These are phyloP conservation scores for Isoetes engelmannii DNA, from an alignment of 83 land plant genomes.

Conservation along the genomic window DNA sequence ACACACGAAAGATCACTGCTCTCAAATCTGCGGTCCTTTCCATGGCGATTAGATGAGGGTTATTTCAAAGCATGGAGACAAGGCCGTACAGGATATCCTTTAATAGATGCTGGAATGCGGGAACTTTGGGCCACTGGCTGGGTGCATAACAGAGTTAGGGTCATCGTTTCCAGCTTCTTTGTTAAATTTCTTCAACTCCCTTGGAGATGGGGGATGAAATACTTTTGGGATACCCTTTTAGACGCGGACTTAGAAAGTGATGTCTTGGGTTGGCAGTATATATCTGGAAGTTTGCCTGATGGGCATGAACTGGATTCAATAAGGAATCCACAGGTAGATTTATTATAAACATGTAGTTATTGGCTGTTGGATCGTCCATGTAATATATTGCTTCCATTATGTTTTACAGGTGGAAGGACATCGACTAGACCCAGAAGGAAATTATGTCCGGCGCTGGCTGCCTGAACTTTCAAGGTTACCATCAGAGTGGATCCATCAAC, in stretches of 20 bases:
- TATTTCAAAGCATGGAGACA: conserved; percentile 34
- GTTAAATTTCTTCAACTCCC: conserved; percentile 38
- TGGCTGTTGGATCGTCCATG: no score
- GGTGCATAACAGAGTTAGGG: conserved; percentile 30
- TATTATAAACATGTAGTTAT: no score
- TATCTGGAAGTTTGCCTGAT: conserved; percentile 33
- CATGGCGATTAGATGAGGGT: conserved; percentile 33
- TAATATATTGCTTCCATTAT: no score
- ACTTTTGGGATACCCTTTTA: conserved; percentile 32
- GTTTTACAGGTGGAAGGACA: conserved; percentile 26
- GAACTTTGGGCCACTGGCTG: conserved; percentile 39
- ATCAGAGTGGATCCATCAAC: conserved; percentile 32
- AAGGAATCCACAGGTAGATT: conserved; percentile 6
- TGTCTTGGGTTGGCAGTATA: conserved; percentile 35
- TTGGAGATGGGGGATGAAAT: conserved; percentile 40
- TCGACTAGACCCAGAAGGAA: conserved; percentile 30
- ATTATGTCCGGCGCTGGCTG: conserved; percentile 34
- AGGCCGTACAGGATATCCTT: conserved; percentile 33
- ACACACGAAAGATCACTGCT: conserved; percentile 35
- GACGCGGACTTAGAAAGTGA: conserved; percentile 37
- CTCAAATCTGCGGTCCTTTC: conserved; percentile 28
- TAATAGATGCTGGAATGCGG: conserved; percentile 37
- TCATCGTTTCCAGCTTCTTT: conserved; percentile 31
- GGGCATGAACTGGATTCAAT: conserved; percentile 22
- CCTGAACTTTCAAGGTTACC: conserved; percentile 32